Conservation (phyloP, 2,329 filamentous ascomycete species). For the Neospermospora avenae region DNA sequence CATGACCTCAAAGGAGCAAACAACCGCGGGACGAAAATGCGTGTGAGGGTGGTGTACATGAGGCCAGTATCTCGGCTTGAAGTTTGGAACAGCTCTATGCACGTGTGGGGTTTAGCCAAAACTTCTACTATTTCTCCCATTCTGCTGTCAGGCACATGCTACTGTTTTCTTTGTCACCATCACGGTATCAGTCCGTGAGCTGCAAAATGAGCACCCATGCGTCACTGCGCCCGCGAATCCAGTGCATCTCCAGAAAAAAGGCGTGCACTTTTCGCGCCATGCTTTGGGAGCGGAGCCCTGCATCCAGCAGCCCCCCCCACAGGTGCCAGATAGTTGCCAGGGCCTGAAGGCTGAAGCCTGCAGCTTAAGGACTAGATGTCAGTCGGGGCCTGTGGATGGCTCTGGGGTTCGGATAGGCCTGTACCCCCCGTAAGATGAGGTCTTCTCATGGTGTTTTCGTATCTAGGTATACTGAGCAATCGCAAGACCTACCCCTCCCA, state of each 20-base stretch:
- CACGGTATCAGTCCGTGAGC: slow-evolving; percentile 6
- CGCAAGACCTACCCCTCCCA: slow-evolving; percentile 9
- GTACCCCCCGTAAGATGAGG: slow-evolving; percentile 11
- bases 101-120: slow-evolving; percentile 15
- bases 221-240: not conserved
- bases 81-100: slow-evolving; percentile 13
- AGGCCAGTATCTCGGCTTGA: slow-evolving; percentile 11
- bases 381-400: not conserved
- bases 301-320: slow-evolving; percentile 19
- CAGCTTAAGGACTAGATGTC: slow-evolving; percentile 10
- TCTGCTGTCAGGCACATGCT: slow-evolving; percentile 19
- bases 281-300: slow-evolving; percentile 23
- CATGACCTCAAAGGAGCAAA: slow-evolving; percentile 23
- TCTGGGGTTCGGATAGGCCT: slow-evolving; percentile 15
- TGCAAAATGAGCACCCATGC: not conserved
- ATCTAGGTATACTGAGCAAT: slow-evolving; percentile 1
- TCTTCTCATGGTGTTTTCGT: slow-evolving; percentile 1
- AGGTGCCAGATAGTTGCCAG: slow-evolving; percentile 14
- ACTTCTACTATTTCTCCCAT: slow-evolving; percentile 20
- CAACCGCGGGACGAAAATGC: slow-evolving; percentile 10
- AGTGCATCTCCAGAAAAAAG: not conserved
- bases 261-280: slow-evolving; percentile 2
- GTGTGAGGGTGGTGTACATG: slow-evolving; percentile 6
- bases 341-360: slow-evolving; percentile 21
- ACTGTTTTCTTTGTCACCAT: slow-evolving; percentile 2